Evolutionary conservation across 441 rosid genomes (phyloP).

Genomic region (Kokia cookei): DNA sequence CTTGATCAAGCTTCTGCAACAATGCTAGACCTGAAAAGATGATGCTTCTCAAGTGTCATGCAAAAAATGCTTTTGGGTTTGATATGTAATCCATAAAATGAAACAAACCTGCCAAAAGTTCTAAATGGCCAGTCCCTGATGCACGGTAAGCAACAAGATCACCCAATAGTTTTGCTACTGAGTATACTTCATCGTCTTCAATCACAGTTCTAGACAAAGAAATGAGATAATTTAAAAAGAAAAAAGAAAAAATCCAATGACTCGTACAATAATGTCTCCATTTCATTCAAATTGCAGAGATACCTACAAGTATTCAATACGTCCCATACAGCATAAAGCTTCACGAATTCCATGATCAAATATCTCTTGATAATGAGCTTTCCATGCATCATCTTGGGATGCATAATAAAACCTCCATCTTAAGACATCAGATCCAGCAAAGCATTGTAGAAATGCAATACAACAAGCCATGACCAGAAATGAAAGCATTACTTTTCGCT

Average conservation of each 20-base stretch:
- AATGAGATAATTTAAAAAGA: constrained; percentile 3
- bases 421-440: constrained; percentile 69
- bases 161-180: constrained; percentile 75
- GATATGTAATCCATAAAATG: not conserved
- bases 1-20: constrained; percentile 48
- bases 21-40: constrained; percentile 74
- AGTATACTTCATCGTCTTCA: constrained; percentile 87
- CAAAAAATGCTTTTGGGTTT: constrained; percentile 9
- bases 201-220: constrained; percentile 43
- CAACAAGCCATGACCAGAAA: constrained; percentile 44
- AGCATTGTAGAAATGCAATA: constrained; percentile 64
- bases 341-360: constrained; percentile 94
- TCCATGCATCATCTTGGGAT: constrained; percentile 85
- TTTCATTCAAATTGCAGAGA: constrained; percentile 2
- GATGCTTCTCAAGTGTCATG: not conserved
- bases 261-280: not conserved
- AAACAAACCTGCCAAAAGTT: constrained; percentile 72
- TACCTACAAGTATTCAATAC: constrained; percentile 67
- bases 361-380: constrained; percentile 85
- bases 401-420: constrained; percentile 85
- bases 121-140: constrained; percentile 88
- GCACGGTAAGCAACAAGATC: constrained; percentile 95
- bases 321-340: constrained; percentile 88
- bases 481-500: constrained; percentile 35
- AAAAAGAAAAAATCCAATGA: not conserved